phyloP scores from a whole-genome alignment of 2,329 filamentous ascomycete species.

The Botrytis squamosa region DNA sequence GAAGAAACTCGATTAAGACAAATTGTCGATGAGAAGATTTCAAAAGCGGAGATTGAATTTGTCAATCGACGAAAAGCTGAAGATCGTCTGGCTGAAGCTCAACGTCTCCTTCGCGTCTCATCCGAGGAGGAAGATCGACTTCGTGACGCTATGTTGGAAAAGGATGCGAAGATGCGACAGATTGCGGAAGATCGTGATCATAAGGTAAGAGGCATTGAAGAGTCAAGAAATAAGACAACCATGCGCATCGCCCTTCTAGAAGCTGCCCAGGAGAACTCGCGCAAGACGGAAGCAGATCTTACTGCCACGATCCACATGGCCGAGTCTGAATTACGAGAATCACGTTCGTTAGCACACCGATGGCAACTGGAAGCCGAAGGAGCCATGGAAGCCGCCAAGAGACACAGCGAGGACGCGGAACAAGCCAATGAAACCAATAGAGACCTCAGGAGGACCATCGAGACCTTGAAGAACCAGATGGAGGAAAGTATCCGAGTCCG shows the following conservation, averaged over 20 bases:
- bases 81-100: slow-evolving; percentile 70
- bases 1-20: slow-evolving; percentile 67
- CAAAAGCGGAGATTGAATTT: slow-evolving; percentile 63
- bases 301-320: slow-evolving; percentile 54
- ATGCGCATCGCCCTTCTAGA: slow-evolving; percentile 68
- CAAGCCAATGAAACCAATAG: slow-evolving; percentile 62
- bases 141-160: slow-evolving; percentile 65
- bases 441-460: slow-evolving; percentile 70
- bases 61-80: slow-evolving; percentile 64
- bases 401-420: slow-evolving; percentile 59
- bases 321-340: slow-evolving; percentile 55
- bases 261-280: slow-evolving; percentile 59
- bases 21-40: slow-evolving; percentile 57
- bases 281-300: slow-evolving; percentile 55
- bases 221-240: slow-evolving; percentile 51
- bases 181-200: slow-evolving; percentile 68
- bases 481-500: slow-evolving; percentile 83
- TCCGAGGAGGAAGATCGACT: slow-evolving; percentile 72
- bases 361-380: slow-evolving; percentile 63
- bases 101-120: slow-evolving; percentile 65
- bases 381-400: slow-evolving; percentile 61
- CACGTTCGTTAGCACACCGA: slow-evolving; percentile 57
- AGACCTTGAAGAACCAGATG: slow-evolving; percentile 72
- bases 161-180: slow-evolving; percentile 64
- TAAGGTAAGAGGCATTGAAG: slow-evolving; percentile 60